Conservation (phyloP, 768 basidiomycete species). For the Tylopilus balloui region DNA sequence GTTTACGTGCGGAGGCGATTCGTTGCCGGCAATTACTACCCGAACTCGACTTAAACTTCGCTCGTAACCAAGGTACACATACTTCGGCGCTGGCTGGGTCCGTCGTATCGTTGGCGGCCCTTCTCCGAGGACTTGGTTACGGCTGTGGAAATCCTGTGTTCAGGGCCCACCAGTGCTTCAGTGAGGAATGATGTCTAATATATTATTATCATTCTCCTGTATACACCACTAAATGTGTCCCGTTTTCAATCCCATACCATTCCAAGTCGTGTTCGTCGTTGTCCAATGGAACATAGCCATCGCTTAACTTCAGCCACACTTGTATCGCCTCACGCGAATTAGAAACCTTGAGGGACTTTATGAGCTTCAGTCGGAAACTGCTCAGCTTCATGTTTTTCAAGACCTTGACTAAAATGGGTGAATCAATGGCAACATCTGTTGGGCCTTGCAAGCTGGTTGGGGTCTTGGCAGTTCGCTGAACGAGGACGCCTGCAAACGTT, state of each 20-base stretch:
- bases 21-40: not conserved
- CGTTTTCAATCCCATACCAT: constrained; percentile 71
- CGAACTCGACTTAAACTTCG: not conserved
- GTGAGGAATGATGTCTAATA: not conserved
- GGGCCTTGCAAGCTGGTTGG: constrained; percentile 21
- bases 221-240: constrained; percentile 33
- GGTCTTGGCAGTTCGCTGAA: constrained; percentile 21
- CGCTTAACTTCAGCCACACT: constrained; percentile 56
- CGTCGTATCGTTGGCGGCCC: constrained; percentile 7
- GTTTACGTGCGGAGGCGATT: constrained; percentile 6
- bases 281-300: constrained; percentile 47
- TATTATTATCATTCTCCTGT: constrained; percentile 12
- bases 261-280: constrained; percentile 52
- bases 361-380: constrained; percentile 58
- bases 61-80: constrained; percentile 16
- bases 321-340: constrained; percentile 30
- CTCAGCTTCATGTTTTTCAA: constrained; percentile 67
- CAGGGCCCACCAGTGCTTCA: not conserved
- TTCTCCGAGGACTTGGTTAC: constrained; percentile 1
- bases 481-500: constrained; percentile 27
- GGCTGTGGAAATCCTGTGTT: constrained; percentile 14
- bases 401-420: constrained; percentile 41
- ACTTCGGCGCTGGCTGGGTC: not conserved
- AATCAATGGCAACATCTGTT: constrained; percentile 15
- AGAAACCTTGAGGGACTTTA: constrained; percentile 42